Evolutionary conservation across 768 basidiomycete genomes (phyloP).

Genomic region (Leccinum imitatum): DNA sequence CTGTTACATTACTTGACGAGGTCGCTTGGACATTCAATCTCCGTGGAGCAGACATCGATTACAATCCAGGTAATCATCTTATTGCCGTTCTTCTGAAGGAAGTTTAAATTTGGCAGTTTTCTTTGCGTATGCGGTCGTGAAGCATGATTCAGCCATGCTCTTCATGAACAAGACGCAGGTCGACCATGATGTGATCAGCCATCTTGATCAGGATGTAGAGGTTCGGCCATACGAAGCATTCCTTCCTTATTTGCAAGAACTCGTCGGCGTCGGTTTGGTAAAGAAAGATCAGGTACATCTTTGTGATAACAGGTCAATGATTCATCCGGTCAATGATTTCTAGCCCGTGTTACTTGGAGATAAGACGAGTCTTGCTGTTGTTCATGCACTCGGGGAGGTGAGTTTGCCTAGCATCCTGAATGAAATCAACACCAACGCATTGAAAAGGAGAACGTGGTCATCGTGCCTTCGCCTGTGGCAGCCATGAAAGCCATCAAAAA

Average conservation of each 20-base stretch:
- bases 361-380: slow-evolving; percentile 79
- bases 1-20: slow-evolving; percentile 91
- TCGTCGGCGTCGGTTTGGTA: slow-evolving; percentile 38
- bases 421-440: background rate
- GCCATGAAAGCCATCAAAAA: slow-evolving; percentile 85
- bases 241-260: slow-evolving; percentile 57
- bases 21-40: slow-evolving; percentile 94
- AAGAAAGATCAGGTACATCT: slow-evolving; percentile 32
- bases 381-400: slow-evolving; percentile 74
- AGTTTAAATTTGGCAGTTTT: slow-evolving; percentile 54
- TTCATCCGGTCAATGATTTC: background rate
- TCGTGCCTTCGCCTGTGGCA: slow-evolving; percentile 70
- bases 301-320: slow-evolving; percentile 6
- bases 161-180: slow-evolving; percentile 63
- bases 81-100: background rate
- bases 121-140: slow-evolving; percentile 88
- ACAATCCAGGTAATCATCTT: slow-evolving; percentile 42
- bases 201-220: slow-evolving; percentile 61
- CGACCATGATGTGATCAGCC: slow-evolving; percentile 38
- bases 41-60: slow-evolving; percentile 78
- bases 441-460: slow-evolving; percentile 54
- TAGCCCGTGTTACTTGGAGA: slow-evolving; percentile 77
- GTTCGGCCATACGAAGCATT: slow-evolving; percentile 70
- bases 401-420: slow-evolving; percentile 4
- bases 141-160: slow-evolving; percentile 52